A percentile compares a stretch with the other conserved stretches of the same genome.
Conservation (phyloP, 2,329 filamentous ascomycete species). For the Tolypocladium guangdongense region DNA sequence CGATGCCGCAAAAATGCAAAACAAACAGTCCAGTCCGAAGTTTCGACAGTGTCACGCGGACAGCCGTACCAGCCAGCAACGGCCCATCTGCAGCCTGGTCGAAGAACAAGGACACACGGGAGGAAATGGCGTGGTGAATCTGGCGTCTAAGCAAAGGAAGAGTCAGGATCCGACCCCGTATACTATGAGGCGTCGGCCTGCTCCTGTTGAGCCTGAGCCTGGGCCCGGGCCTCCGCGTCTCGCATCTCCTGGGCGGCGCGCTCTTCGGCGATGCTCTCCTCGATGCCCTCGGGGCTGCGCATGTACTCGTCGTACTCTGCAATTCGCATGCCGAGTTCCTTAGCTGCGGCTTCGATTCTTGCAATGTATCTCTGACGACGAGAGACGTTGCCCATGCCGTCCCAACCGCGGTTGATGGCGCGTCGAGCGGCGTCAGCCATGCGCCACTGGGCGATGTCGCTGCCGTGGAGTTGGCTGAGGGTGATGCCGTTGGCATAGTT, state of each 20-base stretch:
- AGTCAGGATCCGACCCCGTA: background rate
- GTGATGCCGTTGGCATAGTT: slow-evolving; percentile 12
- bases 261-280: slow-evolving; percentile 10
- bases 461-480: slow-evolving; percentile 10
- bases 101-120: background rate
- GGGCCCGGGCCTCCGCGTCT: background rate
- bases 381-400: slow-evolving; percentile 31
- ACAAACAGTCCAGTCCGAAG: background rate
- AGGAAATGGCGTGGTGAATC: too few relatives aligned
- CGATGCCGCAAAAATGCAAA: background rate
- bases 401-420: slow-evolving; percentile 28
- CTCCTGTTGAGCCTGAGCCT: slow-evolving; percentile 8
- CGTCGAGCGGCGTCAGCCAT: slow-evolving; percentile 10
- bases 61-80: background rate
- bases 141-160: background rate
- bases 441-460: slow-evolving; percentile 23
- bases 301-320: slow-evolving; percentile 38
- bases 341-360: slow-evolving; percentile 41
- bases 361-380: slow-evolving; percentile 34
- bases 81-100: background rate
- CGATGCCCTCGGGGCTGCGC: slow-evolving; percentile 12
- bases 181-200: slow-evolving; percentile 4
- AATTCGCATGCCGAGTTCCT: slow-evolving; percentile 42
- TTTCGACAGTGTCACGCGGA: background rate
- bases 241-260: slow-evolving; percentile 8